Conservation (phyloP, 495 filamentous ascomycete species). For the Trichoderma parareesei region DNA sequence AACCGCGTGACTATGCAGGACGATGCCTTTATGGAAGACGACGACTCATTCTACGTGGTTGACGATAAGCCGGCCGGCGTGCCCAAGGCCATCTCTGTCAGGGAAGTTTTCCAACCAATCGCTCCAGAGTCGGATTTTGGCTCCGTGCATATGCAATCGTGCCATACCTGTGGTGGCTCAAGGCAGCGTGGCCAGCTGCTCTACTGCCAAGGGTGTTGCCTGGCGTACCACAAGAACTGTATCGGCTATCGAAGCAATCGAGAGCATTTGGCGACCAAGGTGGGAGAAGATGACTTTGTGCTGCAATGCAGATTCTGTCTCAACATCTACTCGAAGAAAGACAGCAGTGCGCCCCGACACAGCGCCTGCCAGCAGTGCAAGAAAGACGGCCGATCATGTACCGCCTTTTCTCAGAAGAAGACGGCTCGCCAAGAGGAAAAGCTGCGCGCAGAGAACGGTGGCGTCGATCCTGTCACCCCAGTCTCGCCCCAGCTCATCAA, state of each 20-base stretch:
- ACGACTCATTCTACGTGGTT: constrained; percentile 43
- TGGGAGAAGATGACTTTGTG: constrained; percentile 67
- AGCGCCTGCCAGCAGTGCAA: constrained; percentile 64
- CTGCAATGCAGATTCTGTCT: constrained; percentile 87
- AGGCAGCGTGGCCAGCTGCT: constrained; percentile 56
- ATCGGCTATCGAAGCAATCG: constrained; percentile 62
- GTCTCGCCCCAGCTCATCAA: constrained; percentile 60
- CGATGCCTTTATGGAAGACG: constrained; percentile 39
- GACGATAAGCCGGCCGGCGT: constrained; percentile 43
- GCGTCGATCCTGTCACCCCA: constrained; percentile 62
- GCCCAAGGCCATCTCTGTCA: constrained; percentile 51
- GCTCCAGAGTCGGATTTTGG: constrained; percentile 50
- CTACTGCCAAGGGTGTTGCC: constrained; percentile 84
- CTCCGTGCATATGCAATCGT: constrained; percentile 55
- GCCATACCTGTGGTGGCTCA: constrained; percentile 64
- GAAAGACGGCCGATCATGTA: constrained; percentile 50
- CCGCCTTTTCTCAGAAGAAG: constrained; percentile 58
- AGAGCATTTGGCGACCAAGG: constrained; percentile 92
- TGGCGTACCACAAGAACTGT: constrained; percentile 73
- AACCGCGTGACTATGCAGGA: constrained; percentile 55
- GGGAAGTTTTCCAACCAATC: constrained; percentile 58
- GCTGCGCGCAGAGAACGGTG: constrained; percentile 64
- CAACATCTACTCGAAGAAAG: constrained; percentile 54
- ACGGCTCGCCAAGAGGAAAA: constrained; percentile 75
- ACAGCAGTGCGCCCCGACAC: constrained; percentile 57